Evolutionary conservation across 176 grass and related monocot species (phyloP).

Genomic region (Olyra latifolia): DNA sequence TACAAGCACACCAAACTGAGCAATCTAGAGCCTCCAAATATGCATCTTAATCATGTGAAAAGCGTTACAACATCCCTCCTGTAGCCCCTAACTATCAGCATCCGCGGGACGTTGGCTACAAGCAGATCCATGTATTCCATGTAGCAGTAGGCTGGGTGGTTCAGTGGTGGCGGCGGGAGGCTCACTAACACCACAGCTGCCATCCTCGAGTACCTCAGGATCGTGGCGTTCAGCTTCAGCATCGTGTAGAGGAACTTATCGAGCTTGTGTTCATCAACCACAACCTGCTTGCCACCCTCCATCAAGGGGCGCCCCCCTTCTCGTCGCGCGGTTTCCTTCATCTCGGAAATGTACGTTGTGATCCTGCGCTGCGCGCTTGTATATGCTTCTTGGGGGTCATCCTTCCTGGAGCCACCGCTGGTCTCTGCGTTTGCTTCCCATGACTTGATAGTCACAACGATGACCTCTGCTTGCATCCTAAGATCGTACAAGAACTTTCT

Average conservation of each 20-base stretch:
- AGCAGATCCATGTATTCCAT: constrained; percentile 98
- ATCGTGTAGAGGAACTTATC: constrained; percentile 84
- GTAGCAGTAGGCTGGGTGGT: constrained; percentile 83
- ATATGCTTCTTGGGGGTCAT: constrained; percentile 65
- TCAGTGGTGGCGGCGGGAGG: constrained; percentile 73
- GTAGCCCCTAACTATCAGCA: constrained; percentile 92
- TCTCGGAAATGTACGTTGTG: constrained; percentile 50
- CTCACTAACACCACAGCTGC: constrained; percentile 81
- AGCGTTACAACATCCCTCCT: constrained; percentile 89
- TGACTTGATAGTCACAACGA: constrained; percentile 84
- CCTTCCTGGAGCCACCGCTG: constrained; percentile 45
- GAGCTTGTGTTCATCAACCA: constrained; percentile 79
- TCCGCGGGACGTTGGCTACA: constrained; percentile 73
- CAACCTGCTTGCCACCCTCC: constrained; percentile 55
- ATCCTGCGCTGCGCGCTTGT: constrained; percentile 60
- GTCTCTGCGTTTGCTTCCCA: constrained; percentile 39
- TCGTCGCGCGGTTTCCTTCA: constrained; percentile 52
- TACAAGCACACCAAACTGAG: not conserved
- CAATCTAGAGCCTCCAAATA: not conserved
- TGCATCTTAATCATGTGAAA: constrained; percentile 59
- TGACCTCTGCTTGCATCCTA: constrained; percentile 90
- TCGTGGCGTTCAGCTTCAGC: constrained; percentile 78
- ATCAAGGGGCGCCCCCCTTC: constrained; percentile 62
- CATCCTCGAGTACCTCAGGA: constrained; percentile 86
- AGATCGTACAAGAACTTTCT: constrained; percentile 92